Percentiles rank a stretch among this genome's conserved stretches.
Conservation (phyloP, 148 eudicot genomes). For the Selenicereus undatus region DNA sequence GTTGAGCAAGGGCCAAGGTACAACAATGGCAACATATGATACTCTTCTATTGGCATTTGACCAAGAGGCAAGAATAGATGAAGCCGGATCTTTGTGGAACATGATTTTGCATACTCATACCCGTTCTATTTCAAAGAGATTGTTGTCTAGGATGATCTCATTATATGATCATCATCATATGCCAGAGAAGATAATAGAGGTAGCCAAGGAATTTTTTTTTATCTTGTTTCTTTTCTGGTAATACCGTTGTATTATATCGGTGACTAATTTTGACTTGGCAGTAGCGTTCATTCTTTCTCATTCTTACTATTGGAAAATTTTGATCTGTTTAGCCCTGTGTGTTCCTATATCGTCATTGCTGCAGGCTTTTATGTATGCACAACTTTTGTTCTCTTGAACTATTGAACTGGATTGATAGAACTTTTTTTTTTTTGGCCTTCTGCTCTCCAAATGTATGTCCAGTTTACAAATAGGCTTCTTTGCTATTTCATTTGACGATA, state of each 20-base stretch:
- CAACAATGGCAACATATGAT: constrained; percentile 90
- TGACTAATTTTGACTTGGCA: too few species aligned
- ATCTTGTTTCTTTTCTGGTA: background rate
- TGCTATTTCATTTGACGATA: too few species aligned
- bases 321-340: too few species aligned
- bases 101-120: constrained; percentile 80
- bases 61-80: constrained; percentile 63
- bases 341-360: too few species aligned
- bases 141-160: constrained; percentile 85
- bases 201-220: constrained; percentile 14
- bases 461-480: background rate
- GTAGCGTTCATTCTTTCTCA: too few species aligned
- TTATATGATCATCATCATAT: constrained; percentile 73
- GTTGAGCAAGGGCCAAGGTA: constrained; percentile 84
- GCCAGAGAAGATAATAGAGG: constrained; percentile 73
- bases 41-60: constrained; percentile 72
- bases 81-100: constrained; percentile 90
- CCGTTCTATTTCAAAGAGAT: constrained; percentile 64
- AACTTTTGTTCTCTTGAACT: too few species aligned
- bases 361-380: too few species aligned
- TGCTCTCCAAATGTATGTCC: background rate
- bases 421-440: too few species aligned
- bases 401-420: too few species aligned
- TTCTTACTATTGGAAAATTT: too few species aligned
- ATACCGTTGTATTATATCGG: too few species aligned